Conservation (phyloP, 441 rosid species). For the Erodium texanum region DNA sequence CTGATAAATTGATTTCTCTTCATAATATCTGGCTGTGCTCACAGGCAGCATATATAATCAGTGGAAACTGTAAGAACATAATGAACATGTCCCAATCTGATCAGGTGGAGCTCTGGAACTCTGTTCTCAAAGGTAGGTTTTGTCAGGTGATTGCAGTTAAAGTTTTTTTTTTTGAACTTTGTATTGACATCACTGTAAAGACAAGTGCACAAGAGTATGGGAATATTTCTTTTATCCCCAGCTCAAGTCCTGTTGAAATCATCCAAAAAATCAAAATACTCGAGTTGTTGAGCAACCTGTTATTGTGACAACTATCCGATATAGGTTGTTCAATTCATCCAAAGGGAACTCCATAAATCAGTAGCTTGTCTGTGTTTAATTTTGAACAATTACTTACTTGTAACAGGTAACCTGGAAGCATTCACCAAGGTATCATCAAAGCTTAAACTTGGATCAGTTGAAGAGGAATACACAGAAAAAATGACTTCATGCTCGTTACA, state of each 20-base stretch:
- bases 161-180: background rate
- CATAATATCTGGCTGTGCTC: constrained; percentile 12
- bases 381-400: constrained; percentile 9
- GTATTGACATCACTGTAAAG: background rate
- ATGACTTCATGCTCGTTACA: constrained; percentile 25
- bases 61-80: constrained; percentile 80
- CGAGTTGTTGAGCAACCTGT: background rate
- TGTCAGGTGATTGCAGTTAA: constrained; percentile 3
- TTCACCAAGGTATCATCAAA: constrained; percentile 58
- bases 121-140: constrained; percentile 58
- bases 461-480: constrained; percentile 46
- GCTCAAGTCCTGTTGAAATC: background rate
- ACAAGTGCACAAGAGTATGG: background rate
- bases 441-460: constrained; percentile 63
- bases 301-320: background rate
- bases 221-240: background rate
- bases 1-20: constrained; percentile 12
- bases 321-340: background rate
- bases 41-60: constrained; percentile 87
- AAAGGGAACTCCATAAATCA: background rate
- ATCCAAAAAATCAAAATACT: background rate
- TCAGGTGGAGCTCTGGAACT: constrained; percentile 69
- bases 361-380: background rate
- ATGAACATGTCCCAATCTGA: constrained; percentile 88
- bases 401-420: constrained; percentile 69